Base-by-base conservation (phyloP, 768 basidiomycete species). In the Gelatoporia subvermispora region DNA sequence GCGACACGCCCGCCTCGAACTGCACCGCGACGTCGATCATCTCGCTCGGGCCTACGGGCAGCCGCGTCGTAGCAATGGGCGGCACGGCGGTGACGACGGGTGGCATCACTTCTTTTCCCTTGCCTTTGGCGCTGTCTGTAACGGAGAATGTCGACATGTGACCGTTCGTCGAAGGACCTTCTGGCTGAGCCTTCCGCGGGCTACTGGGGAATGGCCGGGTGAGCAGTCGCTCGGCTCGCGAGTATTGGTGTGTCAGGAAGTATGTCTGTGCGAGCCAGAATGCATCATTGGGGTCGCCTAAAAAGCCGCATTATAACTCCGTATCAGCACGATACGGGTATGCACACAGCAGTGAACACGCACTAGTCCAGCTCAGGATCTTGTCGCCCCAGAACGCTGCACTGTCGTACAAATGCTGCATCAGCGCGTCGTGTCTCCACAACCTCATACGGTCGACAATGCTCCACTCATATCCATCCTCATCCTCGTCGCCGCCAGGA, bases 351-450 rank as follows among this genome's bases (percentile, higher is more conserved):
- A 35, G 34, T n/a, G 35, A n/a, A 8, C 37, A 68, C 66, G 63
- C 62, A 97, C 95, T 88, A 24, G 96, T 98, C 91, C 93, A 94
- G 52, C 81, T 88, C 41, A 97, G 73, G 40, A 98, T 84, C 67
- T 99, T 98, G 72, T 95, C 93, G 4, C 96, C 96, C 96, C 96
- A 99, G 64, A 97, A 98, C 4, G 88, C 86, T 2, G 96, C 95
- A 0, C 94, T 96, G 55, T 93, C 90, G 66, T 98, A 96, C 11
- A 99, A 71, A 73, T 99, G 96, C 67, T 98, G 96, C 84, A 94
- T 93, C 55, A 99, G 78, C 36, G 96, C 95, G 70, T 98, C 96
- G 61, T 98, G 94, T 36, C 96, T 74, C 95, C 95, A 98, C 38
- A 93, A 71, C 49, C 96, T 76, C 92, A 99, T 94, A 24, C 94